A percentile compares a stretch with the other conserved stretches of the same genome.
phyloP scores from a whole-genome alignment of 805 yeast species.

The Schizosaccharomyces cryophilus region DNA sequence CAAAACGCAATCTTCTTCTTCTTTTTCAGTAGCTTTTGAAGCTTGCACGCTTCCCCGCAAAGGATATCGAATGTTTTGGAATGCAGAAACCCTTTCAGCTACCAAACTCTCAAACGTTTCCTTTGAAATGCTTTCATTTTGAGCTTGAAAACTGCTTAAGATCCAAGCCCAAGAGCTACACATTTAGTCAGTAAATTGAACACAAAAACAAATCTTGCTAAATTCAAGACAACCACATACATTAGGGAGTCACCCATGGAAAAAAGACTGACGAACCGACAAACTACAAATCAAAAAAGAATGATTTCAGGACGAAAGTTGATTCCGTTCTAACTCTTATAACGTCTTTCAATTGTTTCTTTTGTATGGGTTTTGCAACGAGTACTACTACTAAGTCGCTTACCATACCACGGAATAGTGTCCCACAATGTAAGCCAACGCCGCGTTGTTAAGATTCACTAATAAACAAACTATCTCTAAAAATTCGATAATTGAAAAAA shows the following conservation, averaged over 20 bases:
- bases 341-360: too few relatives aligned
- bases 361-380: too few relatives aligned
- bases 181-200: background rate
- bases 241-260: background rate
- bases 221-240: background rate
- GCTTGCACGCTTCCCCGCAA: background rate
- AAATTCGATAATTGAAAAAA: too few relatives aligned
- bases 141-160: background rate
- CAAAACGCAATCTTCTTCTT: background rate
- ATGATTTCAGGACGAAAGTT: too few relatives aligned
- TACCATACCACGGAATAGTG: too few relatives aligned
- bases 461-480: too few relatives aligned
- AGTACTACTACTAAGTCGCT: too few relatives aligned
- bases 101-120: background rate
- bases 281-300: too few relatives aligned
- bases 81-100: background rate
- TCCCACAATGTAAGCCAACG: too few relatives aligned
- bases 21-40: background rate
- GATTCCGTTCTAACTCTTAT: too few relatives aligned
- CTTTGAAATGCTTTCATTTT: background rate
- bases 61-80: background rate
- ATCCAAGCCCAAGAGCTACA: constrained; percentile 1
- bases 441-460: too few relatives aligned
- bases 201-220: background rate
- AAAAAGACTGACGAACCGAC: background rate